phyloP scores from a whole-genome alignment of 768 basidiomycete species.

The Termitomyces sp. region DNA sequence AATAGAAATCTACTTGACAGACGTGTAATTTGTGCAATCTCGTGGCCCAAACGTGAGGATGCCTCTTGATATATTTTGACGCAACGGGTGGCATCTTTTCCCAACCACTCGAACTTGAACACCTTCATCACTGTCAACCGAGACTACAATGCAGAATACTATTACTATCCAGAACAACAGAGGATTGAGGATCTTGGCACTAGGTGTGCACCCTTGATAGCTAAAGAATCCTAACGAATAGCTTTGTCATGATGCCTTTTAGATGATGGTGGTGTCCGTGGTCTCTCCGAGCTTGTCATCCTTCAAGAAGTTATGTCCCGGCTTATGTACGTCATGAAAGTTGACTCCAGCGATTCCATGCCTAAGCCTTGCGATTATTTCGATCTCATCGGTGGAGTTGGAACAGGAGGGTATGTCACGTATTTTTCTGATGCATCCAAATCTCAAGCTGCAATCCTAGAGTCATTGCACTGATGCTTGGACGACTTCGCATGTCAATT shows the following conservation, averaged over 20 bases:
- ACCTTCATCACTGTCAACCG: too few species aligned
- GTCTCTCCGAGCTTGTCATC: background rate
- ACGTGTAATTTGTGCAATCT: too few species aligned
- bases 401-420: background rate
- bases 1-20: too few species aligned
- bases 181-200: background rate
- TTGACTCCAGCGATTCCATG: background rate
- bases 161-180: too few species aligned
- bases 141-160: too few species aligned
- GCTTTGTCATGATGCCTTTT: background rate
- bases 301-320: background rate
- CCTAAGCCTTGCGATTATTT: background rate
- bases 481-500: background rate
- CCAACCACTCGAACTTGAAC: too few species aligned
- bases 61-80: too few species aligned
- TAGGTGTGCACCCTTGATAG: background rate
- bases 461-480: background rate
- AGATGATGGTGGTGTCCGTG: background rate
- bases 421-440: background rate
- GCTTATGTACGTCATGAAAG: background rate
- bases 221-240: background rate
- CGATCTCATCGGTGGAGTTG: background rate
- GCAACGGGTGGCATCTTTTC: too few species aligned
- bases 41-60: too few species aligned
- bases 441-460: background rate